These are phyloP conservation scores for Selaginella tamariscina DNA, from an alignment of 75 land plant species.

Conservation along the genomic window DNA sequence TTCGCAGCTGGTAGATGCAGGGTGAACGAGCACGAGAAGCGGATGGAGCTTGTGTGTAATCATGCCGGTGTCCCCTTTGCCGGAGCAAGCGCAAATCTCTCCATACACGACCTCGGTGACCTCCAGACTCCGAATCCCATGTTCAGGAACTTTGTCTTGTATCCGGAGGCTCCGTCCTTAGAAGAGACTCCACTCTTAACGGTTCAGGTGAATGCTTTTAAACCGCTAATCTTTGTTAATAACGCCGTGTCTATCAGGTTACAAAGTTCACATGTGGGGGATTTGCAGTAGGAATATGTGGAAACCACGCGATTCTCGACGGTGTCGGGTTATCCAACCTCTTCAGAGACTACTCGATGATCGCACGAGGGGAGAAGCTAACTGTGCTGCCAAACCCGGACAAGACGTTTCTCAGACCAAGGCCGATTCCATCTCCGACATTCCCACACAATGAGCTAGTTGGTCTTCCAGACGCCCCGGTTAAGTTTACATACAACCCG, in stretches of 20 bases:
- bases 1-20: constrained; percentile 43
- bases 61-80: constrained; percentile 37
- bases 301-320: constrained; percentile 47
- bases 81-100: constrained; percentile 24
- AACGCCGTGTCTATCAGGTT: constrained; percentile 28
- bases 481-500: background rate
- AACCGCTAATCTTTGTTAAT: background rate
- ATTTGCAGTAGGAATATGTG: constrained; percentile 38
- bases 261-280: constrained; percentile 61
- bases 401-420: constrained; percentile 17
- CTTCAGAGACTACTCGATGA: constrained; percentile 31
- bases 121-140: constrained; percentile 36
- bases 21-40: constrained; percentile 20
- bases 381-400: constrained; percentile 15
- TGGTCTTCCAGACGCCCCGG: constrained; percentile 4
- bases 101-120: constrained; percentile 40
- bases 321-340: constrained; percentile 37
- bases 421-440: constrained; percentile 19
- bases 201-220: background rate
- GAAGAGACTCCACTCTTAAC: background rate
- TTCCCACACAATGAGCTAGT: constrained; percentile 26
- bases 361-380: constrained; percentile 12
- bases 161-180: constrained; percentile 12
- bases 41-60: constrained; percentile 55
- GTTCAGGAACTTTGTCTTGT: constrained; percentile 19